A percentile compares a stretch with the other conserved stretches of the same genome.
phyloP scores from a whole-genome alignment of 169 alveolate species.

The Cryptosporidium bovis region DNA sequence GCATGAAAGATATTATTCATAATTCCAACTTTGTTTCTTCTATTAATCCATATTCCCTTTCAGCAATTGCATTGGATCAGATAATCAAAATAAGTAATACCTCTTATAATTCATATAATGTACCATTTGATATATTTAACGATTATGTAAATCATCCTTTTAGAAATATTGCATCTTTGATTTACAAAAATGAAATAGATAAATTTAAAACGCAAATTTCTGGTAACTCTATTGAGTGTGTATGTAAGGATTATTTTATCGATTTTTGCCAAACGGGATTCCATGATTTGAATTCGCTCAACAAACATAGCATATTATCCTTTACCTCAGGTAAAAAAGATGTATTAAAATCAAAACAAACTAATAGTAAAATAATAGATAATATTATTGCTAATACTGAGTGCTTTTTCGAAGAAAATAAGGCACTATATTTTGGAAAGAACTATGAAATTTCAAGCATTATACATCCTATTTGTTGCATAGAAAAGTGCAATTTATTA shows the following conservation, averaged over 20 bases:
- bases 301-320: conserved; percentile 7
- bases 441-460: neutral
- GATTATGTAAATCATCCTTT: conserved; percentile 50
- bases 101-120: neutral
- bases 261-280: conserved; percentile 30
- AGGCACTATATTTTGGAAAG: too few relatives aligned
- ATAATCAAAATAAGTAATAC: neutral
- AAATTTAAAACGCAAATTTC: too few relatives aligned
- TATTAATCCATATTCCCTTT: neutral
- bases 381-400: neutral
- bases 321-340: neutral
- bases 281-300: conserved; percentile 5
- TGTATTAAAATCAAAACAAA: neutral
- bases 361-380: neutral
- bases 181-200: neutral
- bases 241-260: conserved; percentile 18
- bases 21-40: neutral
- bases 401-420: neutral
- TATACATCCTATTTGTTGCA: conserved; percentile 5
- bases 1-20: neutral
- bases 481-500: conserved; percentile 1
- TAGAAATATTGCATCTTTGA: conserved; percentile 43
- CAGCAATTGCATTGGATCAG: conserved; percentile 36
- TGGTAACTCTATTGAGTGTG: neutral
- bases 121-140: neutral